Conservation (phyloP, 1,284 basidiomycete genomes). For the Sanghuangporus weigelae region DNA sequence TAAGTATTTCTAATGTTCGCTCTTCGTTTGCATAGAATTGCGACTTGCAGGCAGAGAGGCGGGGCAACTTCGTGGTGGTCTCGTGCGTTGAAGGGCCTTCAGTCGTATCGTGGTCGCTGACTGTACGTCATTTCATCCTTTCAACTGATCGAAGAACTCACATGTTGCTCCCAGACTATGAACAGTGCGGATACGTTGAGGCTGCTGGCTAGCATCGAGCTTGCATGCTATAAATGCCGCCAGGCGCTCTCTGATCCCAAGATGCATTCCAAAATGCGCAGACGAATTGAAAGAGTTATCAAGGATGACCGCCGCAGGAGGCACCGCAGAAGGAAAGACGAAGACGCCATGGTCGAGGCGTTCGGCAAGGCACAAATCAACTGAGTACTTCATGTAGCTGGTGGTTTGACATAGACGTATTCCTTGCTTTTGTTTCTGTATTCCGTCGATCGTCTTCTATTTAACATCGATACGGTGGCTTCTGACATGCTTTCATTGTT, state of each 20-base stretch:
- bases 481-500: not conserved
- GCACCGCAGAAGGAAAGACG: constrained; percentile 73
- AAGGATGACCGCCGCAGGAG: constrained; percentile 74
- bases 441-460: not conserved
- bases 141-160: not conserved
- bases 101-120: constrained; percentile 80
- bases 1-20: not conserved
- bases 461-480: not conserved
- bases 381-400: not conserved
- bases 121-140: constrained; percentile 38
- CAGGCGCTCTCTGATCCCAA: constrained; percentile 59
- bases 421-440: constrained; percentile 4
- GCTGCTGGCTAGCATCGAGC: constrained; percentile 71
- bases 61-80: constrained; percentile 78
- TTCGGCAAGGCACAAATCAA: constrained; percentile 59
- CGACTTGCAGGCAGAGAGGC: constrained; percentile 74
- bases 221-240: constrained; percentile 71
- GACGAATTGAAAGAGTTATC: constrained; percentile 68
- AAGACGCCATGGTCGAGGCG: constrained; percentile 71
- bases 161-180: constrained; percentile 45
- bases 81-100: constrained; percentile 64
- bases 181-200: constrained; percentile 77
- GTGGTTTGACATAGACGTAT: not conserved
- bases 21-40: constrained; percentile 38
- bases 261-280: constrained; percentile 53